phyloP scores from a whole-genome alignment of 768 basidiomycete genomes.

The Hericium coralloides region DNA sequence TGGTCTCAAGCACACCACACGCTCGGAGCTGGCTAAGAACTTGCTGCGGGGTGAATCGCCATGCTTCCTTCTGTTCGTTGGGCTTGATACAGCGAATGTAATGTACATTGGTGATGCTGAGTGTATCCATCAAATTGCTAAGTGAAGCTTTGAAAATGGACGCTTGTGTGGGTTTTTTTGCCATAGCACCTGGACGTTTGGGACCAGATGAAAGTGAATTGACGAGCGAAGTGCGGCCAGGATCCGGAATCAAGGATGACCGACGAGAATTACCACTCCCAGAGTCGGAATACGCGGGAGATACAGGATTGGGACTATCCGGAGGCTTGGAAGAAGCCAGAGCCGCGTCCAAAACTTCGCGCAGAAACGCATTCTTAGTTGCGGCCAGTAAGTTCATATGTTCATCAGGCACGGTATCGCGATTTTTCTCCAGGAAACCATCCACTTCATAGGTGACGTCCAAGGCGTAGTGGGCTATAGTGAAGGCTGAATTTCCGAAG shows the following conservation, averaged over 20 bases:
- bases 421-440: constrained; percentile 97
- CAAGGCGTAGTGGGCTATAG: constrained; percentile 94
- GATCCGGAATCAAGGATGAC: constrained; percentile 81
- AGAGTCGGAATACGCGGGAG: constrained; percentile 73
- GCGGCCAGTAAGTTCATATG: constrained; percentile 82
- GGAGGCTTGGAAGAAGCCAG: constrained; percentile 60
- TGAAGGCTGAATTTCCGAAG: constrained; percentile 97
- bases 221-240: constrained; percentile 69
- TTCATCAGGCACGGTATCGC: constrained; percentile 98
- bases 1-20: constrained; percentile 98
- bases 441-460: constrained; percentile 99
- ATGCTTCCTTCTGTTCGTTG: constrained; percentile 91
- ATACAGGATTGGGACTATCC: constrained; percentile 62
- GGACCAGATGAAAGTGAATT: constrained; percentile 34
- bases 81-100: constrained; percentile 99
- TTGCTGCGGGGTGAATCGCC: constrained; percentile 95
- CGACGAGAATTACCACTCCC: constrained; percentile 72
- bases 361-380: constrained; percentile 88
- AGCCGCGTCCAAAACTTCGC: constrained; percentile 89
- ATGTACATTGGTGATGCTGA: constrained; percentile 95
- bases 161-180: constrained; percentile 93
- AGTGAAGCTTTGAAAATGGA: constrained; percentile 97
- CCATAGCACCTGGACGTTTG: constrained; percentile 59
- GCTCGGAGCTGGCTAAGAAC: constrained; percentile 92
- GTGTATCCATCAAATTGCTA: constrained; percentile 92